phyloP scores from a whole-genome alignment of 139 green algal species.

The Chlorella sorokiniana region DNA sequence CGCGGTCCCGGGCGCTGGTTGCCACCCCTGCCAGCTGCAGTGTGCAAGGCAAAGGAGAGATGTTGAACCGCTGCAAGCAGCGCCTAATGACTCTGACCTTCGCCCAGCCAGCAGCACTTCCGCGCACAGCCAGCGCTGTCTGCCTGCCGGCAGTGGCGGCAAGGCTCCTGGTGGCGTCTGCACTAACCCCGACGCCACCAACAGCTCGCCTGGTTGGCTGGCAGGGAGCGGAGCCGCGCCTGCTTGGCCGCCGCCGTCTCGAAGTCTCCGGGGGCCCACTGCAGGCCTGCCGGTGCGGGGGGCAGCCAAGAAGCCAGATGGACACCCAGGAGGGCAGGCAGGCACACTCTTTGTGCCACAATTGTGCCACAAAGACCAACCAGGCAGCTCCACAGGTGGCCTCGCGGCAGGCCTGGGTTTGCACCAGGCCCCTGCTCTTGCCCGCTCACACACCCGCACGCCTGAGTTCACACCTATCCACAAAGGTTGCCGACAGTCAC shows the following conservation, averaged over 20 bases:
- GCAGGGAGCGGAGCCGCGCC: not conserved
- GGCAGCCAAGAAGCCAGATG: not conserved
- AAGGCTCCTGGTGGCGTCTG: not conserved
- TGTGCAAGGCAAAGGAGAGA: not conserved
- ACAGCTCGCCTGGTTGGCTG: not conserved
- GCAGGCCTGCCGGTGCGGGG: conserved; percentile 26
- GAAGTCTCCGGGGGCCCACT: conserved; percentile 38
- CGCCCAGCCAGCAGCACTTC: not conserved
- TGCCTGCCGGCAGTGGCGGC: not conserved
- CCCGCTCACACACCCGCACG: too few relatives aligned
- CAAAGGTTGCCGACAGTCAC: too few relatives aligned
- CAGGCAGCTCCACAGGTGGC: too few relatives aligned
- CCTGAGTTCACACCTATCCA: too few relatives aligned
- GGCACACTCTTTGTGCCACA: not conserved
- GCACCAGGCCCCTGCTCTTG: too few relatives aligned
- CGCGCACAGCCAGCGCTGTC: not conserved
- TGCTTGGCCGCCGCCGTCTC: not conserved
- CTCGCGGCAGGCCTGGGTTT: too few relatives aligned
- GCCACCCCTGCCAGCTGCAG: conserved; percentile 25
- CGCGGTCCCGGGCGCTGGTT: not conserved
- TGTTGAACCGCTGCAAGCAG: too few relatives aligned
- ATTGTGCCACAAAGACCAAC: not conserved
- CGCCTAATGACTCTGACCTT: not conserved
- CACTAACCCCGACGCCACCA: not conserved
- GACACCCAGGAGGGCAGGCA: not conserved